A percentile compares a stretch with the other conserved stretches of the same genome.
phyloP scores from a whole-genome alignment of 108 stramenopile genomes.

The Discostella pseudostelligera region DNA sequence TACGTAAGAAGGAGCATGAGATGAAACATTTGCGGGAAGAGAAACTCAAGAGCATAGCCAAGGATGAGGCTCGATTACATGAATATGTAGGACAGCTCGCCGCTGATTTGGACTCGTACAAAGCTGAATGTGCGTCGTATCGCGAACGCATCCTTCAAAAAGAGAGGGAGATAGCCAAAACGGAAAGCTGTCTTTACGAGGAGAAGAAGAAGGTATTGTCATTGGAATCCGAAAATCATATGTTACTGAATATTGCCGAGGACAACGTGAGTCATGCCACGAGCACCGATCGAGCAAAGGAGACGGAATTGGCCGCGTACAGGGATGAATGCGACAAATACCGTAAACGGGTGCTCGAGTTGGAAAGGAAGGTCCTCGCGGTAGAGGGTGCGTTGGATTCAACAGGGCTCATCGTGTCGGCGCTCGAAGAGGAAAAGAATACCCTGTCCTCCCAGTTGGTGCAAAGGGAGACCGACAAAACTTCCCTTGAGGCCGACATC shows the following conservation, averaged over 20 bases:
- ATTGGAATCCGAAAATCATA: slow-evolving; percentile 36
- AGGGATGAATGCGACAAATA: slow-evolving; percentile 45
- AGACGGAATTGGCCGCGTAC: slow-evolving; percentile 31
- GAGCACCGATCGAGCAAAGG: slow-evolving; percentile 17
- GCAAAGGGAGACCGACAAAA: neutral
- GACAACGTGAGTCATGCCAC: slow-evolving; percentile 27
- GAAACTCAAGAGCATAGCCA: neutral
- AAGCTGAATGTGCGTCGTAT: slow-evolving; percentile 34
- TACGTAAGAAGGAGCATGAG: slow-evolving; percentile 20
- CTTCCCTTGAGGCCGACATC: neutral
- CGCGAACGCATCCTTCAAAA: slow-evolving; percentile 31
- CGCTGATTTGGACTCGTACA: slow-evolving; percentile 34
- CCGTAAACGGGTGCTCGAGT: slow-evolving; percentile 32
- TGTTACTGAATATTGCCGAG: slow-evolving; percentile 32
- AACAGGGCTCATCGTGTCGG: slow-evolving; percentile 15
- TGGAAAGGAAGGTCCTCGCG: slow-evolving; percentile 27
- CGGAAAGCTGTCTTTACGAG: slow-evolving; percentile 28
- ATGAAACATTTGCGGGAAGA: slow-evolving; percentile 1
- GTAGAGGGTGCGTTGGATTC: slow-evolving; percentile 30
- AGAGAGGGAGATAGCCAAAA: slow-evolving; percentile 30
- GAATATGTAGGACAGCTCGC: slow-evolving; percentile 16
- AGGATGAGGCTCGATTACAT: slow-evolving; percentile 13
- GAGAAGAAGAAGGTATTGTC: slow-evolving; percentile 30
- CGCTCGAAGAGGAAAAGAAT: slow-evolving; percentile 31
- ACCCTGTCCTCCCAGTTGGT: slow-evolving; percentile 10